phyloP scores from a whole-genome alignment of 306 rosid genomes.

The Vicia sativa region DNA sequence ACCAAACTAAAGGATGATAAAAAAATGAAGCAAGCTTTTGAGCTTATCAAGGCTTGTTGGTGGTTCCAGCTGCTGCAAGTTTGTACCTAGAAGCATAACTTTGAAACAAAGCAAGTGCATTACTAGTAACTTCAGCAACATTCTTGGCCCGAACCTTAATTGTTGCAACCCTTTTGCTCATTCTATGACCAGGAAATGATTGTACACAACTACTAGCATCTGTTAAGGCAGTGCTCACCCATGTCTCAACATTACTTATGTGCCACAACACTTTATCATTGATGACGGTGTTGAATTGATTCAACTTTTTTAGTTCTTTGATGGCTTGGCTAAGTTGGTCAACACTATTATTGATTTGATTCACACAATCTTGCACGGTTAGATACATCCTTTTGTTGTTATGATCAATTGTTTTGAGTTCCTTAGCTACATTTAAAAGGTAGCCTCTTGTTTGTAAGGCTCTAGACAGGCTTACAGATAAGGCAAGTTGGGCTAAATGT shows the following conservation, averaged over 20 bases:
- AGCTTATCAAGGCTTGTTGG: conserved; percentile 34
- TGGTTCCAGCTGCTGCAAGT: conserved; percentile 7
- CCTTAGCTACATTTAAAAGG: conserved; percentile 42
- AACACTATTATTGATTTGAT: conserved; percentile 58
- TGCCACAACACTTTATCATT: conserved; percentile 58
- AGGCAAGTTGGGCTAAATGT: conserved; percentile 52
- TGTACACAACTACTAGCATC: conserved; percentile 58
- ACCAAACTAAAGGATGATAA: conserved; percentile 31
- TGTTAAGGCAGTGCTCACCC: conserved; percentile 65
- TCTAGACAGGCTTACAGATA: conserved; percentile 54
- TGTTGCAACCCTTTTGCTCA: conserved; percentile 56
- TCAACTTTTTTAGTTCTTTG: conserved; percentile 44
- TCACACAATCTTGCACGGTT: conserved; percentile 53
- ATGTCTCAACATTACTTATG: conserved; percentile 63
- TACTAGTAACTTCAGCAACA: conserved; percentile 62
- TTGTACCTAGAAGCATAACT: conserved; percentile 48
- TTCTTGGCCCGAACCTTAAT: conserved; percentile 58
- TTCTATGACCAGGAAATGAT: conserved; percentile 44
- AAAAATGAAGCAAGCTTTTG: neutral
- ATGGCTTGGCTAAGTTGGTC: conserved; percentile 55
- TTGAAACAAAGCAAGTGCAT: conserved; percentile 63
- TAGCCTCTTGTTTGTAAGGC: conserved; percentile 47
- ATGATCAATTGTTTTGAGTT: conserved; percentile 34
- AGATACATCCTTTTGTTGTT: conserved; percentile 39
- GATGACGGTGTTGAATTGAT: neutral